Percentiles rank a stretch among this genome's conserved stretches.
Evolutionary conservation across 1,139 yeast genomes (phyloP).

Genomic region (Starmera stellimalicola): DNA sequence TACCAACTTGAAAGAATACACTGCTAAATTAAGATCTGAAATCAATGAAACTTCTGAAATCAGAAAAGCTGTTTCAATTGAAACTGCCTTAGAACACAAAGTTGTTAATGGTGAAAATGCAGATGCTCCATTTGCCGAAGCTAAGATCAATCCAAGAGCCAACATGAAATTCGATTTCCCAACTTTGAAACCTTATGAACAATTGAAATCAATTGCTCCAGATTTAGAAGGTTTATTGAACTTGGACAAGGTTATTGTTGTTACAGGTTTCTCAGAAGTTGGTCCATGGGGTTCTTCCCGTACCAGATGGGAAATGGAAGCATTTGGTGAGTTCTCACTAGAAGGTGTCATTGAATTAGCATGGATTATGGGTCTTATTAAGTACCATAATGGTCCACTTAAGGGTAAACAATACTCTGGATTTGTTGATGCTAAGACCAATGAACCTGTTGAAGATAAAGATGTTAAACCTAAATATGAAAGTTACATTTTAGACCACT

Average conservation of each 20-base stretch:
- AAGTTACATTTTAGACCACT: slow-evolving; percentile 75
- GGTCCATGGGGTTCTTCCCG: slow-evolving; percentile 99
- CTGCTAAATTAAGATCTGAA: slow-evolving; percentile 72
- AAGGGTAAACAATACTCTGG: slow-evolving; percentile 87
- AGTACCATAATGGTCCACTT: slow-evolving; percentile 85
- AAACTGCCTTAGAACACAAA: slow-evolving; percentile 87
- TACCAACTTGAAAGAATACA: slow-evolving; percentile 84
- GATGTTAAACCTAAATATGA: slow-evolving; percentile 91
- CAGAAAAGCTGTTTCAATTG: slow-evolving; percentile 92
- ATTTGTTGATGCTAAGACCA: slow-evolving; percentile 95
- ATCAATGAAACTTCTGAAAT: slow-evolving; percentile 81
- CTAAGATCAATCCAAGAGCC: slow-evolving; percentile 80
- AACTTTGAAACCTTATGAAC: slow-evolving; percentile 63
- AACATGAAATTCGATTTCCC: slow-evolving; percentile 95
- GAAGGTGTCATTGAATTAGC: slow-evolving; percentile 99
- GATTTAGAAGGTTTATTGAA: slow-evolving; percentile 88
- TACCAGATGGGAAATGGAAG: slow-evolving; percentile 99
- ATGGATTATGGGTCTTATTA: slow-evolving; percentile 97
- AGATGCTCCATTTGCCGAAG: slow-evolving; percentile 75
- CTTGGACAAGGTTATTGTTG: slow-evolving; percentile 83
- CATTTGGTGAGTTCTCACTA: slow-evolving; percentile 87
- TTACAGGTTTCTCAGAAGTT: slow-evolving; percentile 96
- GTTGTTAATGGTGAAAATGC: slow-evolving; percentile 85
- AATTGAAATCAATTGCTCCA: slow-evolving; percentile 60
- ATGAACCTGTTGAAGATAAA: slow-evolving; percentile 87